Evolutionary conservation across 768 basidiomycete genomes (phyloP).

Genomic region (Boletus vermiculosoides): DNA sequence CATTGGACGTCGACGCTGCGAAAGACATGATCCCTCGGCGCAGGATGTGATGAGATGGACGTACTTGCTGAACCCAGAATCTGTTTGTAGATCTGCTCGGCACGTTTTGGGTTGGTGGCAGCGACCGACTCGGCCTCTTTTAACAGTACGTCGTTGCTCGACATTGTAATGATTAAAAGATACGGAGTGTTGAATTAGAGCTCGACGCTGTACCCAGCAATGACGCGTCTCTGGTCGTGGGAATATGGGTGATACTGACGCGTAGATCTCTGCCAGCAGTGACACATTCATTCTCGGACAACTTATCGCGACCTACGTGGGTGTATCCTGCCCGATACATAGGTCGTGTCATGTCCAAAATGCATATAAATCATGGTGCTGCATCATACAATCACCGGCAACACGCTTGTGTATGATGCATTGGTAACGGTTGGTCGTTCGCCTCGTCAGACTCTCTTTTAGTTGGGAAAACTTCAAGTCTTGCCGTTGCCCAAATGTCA

Average conservation of each 20-base stretch:
- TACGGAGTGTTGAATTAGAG: not conserved
- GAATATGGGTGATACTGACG: constrained; percentile 7
- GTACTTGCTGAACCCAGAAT: constrained; percentile 49
- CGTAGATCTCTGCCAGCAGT: no score
- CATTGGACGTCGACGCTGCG: constrained; percentile 35
- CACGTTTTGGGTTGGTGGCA: constrained; percentile 51
- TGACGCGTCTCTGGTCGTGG: constrained; percentile 30
- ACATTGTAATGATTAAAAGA: constrained; percentile 14
- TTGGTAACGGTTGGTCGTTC: no score
- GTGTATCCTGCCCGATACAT: no score
- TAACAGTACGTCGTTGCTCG: constrained; percentile 24
- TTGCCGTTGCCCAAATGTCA: no score
- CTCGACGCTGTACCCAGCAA: constrained; percentile 1
- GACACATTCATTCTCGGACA: no score
- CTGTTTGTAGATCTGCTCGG: constrained; percentile 73
- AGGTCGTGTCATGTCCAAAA: no score
- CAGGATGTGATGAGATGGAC: constrained; percentile 6
- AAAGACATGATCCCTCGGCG: not conserved
- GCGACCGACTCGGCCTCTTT: constrained; percentile 52
- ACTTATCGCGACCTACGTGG: no score
- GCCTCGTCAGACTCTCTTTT: no score
- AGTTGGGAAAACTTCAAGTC: no score
- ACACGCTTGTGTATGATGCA: no score
- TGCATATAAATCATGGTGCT: no score
- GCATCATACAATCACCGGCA: no score